Base-by-base conservation (phyloP, 805 yeast species). In the Myxozyma nipponensis region DNA sequence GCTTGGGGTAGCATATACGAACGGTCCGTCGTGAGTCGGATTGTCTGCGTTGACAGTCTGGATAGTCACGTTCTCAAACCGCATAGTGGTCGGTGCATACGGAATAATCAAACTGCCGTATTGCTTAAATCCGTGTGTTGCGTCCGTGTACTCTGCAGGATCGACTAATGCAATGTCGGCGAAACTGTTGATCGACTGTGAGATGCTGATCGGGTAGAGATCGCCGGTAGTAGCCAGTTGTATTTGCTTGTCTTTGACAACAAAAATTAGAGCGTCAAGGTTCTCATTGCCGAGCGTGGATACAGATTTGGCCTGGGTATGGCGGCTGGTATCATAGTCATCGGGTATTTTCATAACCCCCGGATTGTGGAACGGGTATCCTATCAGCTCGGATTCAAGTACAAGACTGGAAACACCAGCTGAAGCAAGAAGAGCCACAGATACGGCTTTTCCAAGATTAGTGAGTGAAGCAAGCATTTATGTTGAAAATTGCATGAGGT, bases 51-150 rank as follows among this genome's bases (percentile, higher is more conserved):
- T 49, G n/a, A 39, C 22, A 19, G 46, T 17, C 43, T 21, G 42
- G 19, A 49, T 36, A 10, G 51, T 22, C 22, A 42, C 35, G 17
- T 46, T 46, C 13, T 28, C 17, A 32, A 49, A 49, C 19, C 25
- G 22, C 46, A 49, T 46, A 2, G 25, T 3, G 13, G 43, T 37
- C 9, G 53, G 52, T 15, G 42, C 46, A 18, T 49, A 49, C 2
- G 53, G 48, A 4, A 49, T 19, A 7, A 41, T 5, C 42, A 44
- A 17, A 3, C 52, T 47, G 39, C 51, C 53, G 30, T 39, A 46
- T 25, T 46, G 51, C 28, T 42, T 21, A n/a, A 25, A 45, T 15
- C 23, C 19, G 15, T 15, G 7, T 7, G 25, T 13, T 22, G 23
- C 7, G 9, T 39, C 22, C 28, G 22, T 22, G 22, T 32, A 39